These are phyloP conservation scores for Skeletonema potamos DNA, from an alignment of 108 stramenopile genomes.

Conservation along the genomic window DNA sequence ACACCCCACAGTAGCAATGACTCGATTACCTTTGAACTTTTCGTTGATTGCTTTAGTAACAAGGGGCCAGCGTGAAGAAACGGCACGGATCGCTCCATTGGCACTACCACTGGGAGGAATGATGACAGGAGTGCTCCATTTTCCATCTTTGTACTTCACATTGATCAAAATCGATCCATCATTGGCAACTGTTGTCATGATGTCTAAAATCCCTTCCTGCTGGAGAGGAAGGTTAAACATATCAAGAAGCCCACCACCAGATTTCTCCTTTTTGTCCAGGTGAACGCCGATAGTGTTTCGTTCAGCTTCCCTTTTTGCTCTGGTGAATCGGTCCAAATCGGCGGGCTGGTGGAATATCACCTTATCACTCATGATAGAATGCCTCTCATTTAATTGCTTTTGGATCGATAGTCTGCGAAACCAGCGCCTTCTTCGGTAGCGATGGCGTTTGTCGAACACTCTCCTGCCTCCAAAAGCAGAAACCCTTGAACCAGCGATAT, in stretches of 20 bases:
- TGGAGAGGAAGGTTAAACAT: conserved; percentile 9
- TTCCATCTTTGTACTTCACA: conserved; percentile 40
- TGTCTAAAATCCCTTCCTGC: conserved; percentile 12
- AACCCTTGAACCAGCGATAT: conserved; percentile 29
- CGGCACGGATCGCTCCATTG: conserved; percentile 55
- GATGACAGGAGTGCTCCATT: conserved; percentile 50
- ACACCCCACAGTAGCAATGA: not conserved
- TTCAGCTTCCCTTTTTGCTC: conserved; percentile 32
- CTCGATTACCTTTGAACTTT: not conserved
- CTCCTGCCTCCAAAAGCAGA: conserved; percentile 51
- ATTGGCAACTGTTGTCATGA: conserved; percentile 17
- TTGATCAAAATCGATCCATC: conserved; percentile 16
- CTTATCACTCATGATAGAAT: conserved; percentile 21
- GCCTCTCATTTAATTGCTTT: not conserved
- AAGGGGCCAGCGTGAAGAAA: conserved; percentile 62
- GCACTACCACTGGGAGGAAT: conserved; percentile 52
- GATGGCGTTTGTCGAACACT: conserved; percentile 48
- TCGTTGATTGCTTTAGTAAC: conserved; percentile 19
- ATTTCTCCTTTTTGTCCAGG: not conserved
- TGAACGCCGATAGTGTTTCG: conserved; percentile 14
- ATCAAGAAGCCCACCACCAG: not conserved
- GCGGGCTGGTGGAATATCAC: conserved; percentile 61
- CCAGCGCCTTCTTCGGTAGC: conserved; percentile 63
- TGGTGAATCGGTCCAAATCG: conserved; percentile 32
- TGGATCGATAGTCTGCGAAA: conserved; percentile 41